Conservation (phyloP, 2,329 filamentous ascomycete genomes). For the Trichoderma sp. region DNA sequence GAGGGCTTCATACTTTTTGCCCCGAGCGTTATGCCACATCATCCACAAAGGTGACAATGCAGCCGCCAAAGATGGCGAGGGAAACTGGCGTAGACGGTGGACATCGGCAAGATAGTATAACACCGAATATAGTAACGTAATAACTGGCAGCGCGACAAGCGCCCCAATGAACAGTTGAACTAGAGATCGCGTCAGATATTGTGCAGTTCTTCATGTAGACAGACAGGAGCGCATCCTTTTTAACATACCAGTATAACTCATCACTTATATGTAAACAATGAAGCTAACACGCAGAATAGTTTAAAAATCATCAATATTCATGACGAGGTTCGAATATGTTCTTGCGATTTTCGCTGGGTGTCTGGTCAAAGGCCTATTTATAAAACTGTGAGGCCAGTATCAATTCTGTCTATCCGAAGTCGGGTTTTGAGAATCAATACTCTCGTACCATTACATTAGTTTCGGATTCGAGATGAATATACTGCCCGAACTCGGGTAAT, state of each 20-base stretch:
- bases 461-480: not conserved
- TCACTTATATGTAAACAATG: not conserved
- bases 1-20: not conserved
- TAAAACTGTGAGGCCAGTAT: not conserved
- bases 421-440: not conserved
- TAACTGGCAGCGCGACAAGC: not conserved
- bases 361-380: not conserved
- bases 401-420: not conserved
- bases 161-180: not conserved
- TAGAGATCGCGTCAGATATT: not conserved
- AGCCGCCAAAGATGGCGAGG: not conserved
- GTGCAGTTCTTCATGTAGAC: not conserved
- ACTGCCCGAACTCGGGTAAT: not conserved
- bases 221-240: not conserved
- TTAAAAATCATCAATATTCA: not conserved
- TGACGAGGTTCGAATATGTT: not conserved
- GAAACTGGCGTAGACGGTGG: not conserved
- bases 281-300: not conserved
- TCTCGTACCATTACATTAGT: not conserved
- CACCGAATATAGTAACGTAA: not conserved
- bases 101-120: not conserved
- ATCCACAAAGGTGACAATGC: not conserved
- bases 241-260: not conserved
- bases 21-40: not conserved
- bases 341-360: not conserved